Base-by-base conservation (phyloP, 768 basidiomycete species). In the Rhodotorula sphaerocarpa region DNA sequence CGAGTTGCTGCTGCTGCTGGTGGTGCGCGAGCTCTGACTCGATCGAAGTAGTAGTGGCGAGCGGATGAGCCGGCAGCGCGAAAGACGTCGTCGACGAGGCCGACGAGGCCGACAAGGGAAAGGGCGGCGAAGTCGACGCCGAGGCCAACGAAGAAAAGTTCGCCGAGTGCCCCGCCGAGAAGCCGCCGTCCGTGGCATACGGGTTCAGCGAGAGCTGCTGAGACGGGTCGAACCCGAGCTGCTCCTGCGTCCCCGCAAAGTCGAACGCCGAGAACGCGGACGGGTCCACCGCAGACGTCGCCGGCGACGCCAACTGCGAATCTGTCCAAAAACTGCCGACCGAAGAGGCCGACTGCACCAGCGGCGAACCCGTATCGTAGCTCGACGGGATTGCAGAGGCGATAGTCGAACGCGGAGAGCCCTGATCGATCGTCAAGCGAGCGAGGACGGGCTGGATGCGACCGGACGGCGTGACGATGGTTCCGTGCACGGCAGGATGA, bases 281-380 rank as follows among this genome's bases (percentile, higher is more conserved):
- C n/a, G 57, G 11, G n/a, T 64, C n/a, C n/a, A n/a, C n/a, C 63
- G 53, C 31, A 43, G 10, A 15, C 15, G 12, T 64, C 63, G 46
- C 34, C 3, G 63, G 63, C 10, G 63, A 59, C 16, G 51, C 53
- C 47, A 50, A 59, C 31, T 57, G 23, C 45, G 63, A 64, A 21
- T 59, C 63, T 52, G 31, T 18, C 2, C 18, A 44, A 20, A 20
- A 44, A 20, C 20, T 44, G 36, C 36, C 36, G 43, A 44, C 16
- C 20, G 43, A 44, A 23, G 43, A 44, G 12, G 43, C 7, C 7
- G 43, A 44, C 11, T 7, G 23, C 23, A 23, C 20, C 7, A 7
- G 12, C 7, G 15, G 43, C 16, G 23, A 18, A 20, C 20, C 20
- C 12, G 43, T 20, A n/a, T 51, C 50, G 34, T 51, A 51, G 10